Evolutionary conservation across 2,329 filamentous ascomycete species (phyloP).

Genomic region (Helotiales sp.): DNA sequence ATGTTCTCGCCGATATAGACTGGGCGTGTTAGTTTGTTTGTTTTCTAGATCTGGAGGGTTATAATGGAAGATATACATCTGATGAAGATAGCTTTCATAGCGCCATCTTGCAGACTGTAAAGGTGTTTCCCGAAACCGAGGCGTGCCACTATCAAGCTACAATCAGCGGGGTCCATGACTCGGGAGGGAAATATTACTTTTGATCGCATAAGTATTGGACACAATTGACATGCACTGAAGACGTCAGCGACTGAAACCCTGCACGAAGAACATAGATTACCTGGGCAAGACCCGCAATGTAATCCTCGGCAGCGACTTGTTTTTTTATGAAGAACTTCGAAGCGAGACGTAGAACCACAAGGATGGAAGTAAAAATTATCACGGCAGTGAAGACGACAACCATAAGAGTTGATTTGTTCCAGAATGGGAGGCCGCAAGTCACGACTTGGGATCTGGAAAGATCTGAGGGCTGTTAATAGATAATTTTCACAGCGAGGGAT

Average conservation of each 20-base stretch:
- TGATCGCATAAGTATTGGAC: not conserved
- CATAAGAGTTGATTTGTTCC: not conserved
- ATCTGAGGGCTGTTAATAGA: not conserved
- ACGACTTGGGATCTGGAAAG: not conserved
- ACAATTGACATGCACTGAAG: not conserved
- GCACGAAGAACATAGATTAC: not conserved
- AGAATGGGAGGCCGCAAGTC: not conserved
- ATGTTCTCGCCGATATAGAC: conserved; percentile 28
- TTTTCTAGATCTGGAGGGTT: not conserved
- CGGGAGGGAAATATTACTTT: not conserved
- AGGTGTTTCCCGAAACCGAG: conserved; percentile 21
- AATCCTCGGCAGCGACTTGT: not conserved
- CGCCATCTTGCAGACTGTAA: conserved; percentile 12
- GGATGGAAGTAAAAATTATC: not conserved
- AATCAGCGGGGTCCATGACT: not conserved
- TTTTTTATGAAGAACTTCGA: not conserved
- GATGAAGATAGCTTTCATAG: conserved; percentile 2
- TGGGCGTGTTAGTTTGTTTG: not conserved
- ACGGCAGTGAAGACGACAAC: not conserved
- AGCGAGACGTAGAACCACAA: not conserved
- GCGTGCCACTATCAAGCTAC: not conserved
- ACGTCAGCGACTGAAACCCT: not conserved
- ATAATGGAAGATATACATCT: not conserved
- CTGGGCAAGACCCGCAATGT: not conserved
- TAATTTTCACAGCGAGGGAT: not conserved